Evolutionary conservation across 495 filamentous ascomycete species (phyloP), one percentile per base, ranked within the genome.

Genomic region (Filosporella fistucella): DNA sequence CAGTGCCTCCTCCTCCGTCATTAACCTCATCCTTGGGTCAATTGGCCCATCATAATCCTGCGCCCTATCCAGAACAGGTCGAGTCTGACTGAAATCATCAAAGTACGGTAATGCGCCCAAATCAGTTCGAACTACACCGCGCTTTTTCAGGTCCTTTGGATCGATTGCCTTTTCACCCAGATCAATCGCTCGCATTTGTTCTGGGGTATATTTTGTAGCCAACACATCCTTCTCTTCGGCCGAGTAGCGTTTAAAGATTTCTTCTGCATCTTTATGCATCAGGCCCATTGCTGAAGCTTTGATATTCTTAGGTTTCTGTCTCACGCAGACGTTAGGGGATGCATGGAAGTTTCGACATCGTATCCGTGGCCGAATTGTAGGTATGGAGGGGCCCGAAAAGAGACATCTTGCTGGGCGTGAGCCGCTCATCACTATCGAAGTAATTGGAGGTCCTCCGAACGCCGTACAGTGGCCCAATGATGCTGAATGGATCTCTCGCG

Each of bases 111-210:
- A 67, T 18, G 67, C 65, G 70, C 85, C 85, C 9, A 82, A 75
- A 63, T 97, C 93, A 33, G 62, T 65, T 37, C 85, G 81, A 38
- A 85, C 59, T 3, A 74, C 71, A 41, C 82, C 83, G 64, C 90
- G 85, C 29, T 80, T 75, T 7, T 79, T 76, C 60, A 97, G 64
- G 65, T 98, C 89, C 49, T 76, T 67, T 13, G 84, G 77, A 65
- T 88, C 77, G 65, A 98, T 85, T 47, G 87, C 80, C 9, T 75
- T 72, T 66, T 98, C 93, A 49, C 85, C 93, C 42, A 86, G 89
- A 66, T 89, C 74, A 65, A 98, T 81, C 36, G 89, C 87, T n/a
- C 71, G 72, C 49, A 96, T 70, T 67, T 98, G 93, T 51, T 82
- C 76, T 12, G 83, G 75, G 5, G 86, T 85, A 72, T 95, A 97